These are phyloP conservation scores for Cryoendolithus antarcticus DNA, from an alignment of 2,329 filamentous ascomycete species.

Conservation along the genomic window DNA sequence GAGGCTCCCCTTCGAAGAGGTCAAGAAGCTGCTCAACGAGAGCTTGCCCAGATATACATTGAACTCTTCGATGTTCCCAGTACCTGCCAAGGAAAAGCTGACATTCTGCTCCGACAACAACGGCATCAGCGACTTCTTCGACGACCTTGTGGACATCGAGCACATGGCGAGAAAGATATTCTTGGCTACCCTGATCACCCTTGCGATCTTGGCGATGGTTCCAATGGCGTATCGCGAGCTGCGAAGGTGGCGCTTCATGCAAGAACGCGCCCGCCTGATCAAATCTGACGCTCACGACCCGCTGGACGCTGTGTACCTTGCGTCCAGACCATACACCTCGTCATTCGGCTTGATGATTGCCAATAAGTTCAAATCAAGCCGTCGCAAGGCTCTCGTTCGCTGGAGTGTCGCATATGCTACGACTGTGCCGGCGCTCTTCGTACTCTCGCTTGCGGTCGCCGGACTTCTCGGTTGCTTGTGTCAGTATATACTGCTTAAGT, in stretches of 20 bases:
- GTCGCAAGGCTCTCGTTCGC: conserved; percentile 59
- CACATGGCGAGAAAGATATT: conserved; percentile 60
- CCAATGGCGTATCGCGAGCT: conserved; percentile 76
- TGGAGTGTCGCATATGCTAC: conserved; percentile 86
- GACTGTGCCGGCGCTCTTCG: conserved; percentile 70
- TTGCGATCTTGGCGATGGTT: conserved; percentile 60
- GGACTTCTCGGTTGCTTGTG: conserved; percentile 73
- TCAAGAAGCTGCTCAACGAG: conserved; percentile 61
- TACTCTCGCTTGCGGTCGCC: conserved; percentile 69
- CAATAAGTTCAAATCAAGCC: conserved; percentile 48
- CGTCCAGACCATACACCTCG: conserved; percentile 67
- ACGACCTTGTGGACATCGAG: conserved; percentile 54
- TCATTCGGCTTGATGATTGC: conserved; percentile 59
- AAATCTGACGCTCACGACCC: conserved; percentile 57
- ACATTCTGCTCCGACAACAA: conserved; percentile 82
- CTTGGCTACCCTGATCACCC: conserved; percentile 57
- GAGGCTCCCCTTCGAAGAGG: conserved; percentile 64
- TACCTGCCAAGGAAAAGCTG: conserved; percentile 70
- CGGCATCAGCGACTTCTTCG: conserved; percentile 73
- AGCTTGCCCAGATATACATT: conserved; percentile 65
- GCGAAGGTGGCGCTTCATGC: conserved; percentile 60
- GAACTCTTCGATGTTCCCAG: conserved; percentile 63
- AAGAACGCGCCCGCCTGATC: conserved; percentile 56
- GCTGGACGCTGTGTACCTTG: conserved; percentile 81
- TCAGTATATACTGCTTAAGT: conserved; percentile 64